Evolutionary conservation across 768 basidiomycete species (phyloP), one percentile per base, ranked within the genome.

Genomic region (Rhodotorula diobovata): DNA sequence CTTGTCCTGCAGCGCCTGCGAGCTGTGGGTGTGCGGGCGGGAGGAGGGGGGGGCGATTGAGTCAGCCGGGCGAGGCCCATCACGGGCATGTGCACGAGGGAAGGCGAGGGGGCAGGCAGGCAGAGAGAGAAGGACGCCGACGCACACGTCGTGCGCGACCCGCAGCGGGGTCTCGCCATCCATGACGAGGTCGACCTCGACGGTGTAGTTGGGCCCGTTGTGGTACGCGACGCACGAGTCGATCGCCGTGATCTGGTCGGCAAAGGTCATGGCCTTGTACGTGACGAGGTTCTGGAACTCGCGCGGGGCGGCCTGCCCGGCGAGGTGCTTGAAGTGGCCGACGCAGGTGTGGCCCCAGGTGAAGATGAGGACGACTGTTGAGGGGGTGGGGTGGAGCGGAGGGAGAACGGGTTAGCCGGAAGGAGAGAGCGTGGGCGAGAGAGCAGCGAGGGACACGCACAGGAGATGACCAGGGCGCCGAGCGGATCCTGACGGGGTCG

Each of bases 171-270:
- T 96, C 67, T 87, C 86, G 18, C 88, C 89, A 70, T 88, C 85
- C 89, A 97, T 90, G 54, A 97, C 94, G 57, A 97, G 86, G 80
- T 99, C 96, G 23, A 75, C 70, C 81, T 98, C 96, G 56, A 97
- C 93, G 78, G 93, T 90, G 78, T 93, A 95, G 69, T 61, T 67
- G 0, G 80, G 81, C 23, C 82, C 81, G 28, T 78, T 79, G 69
- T 96, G 92, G 77, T 97, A 98, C 21, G 93, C 94, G 68, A 93
- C 85, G 67, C 93, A 91, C 15, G 91, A 93, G 79, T 97, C 95
- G 41, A 98, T 83, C 79, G 89, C 87, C 68, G 88, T 85, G 62
- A 98, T 94, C 45, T 90, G 88, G 14, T 88, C 85, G 77, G 86
- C 89, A 81, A 96, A 98, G 14, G 92, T 97, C 80, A 87, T 86